These are phyloP conservation scores for Fusarium graminum DNA, from an alignment of 2,329 filamentous ascomycete genomes.

Conservation along the genomic window DNA sequence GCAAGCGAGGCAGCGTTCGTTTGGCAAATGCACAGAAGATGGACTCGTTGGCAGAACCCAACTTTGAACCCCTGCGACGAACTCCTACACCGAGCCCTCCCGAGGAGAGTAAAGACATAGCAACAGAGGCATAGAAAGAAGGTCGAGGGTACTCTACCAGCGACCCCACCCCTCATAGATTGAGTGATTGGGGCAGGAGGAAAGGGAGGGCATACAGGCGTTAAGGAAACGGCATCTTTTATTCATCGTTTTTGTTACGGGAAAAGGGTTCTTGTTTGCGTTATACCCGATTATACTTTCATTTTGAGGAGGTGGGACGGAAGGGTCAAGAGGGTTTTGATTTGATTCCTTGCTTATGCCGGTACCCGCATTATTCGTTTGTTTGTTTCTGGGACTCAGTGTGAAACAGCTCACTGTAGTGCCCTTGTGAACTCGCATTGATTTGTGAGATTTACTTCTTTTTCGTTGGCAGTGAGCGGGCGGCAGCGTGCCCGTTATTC, in stretches of 20 bases:
- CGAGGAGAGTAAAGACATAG: conserved; percentile 43
- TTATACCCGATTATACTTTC: conserved; percentile 52
- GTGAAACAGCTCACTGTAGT: conserved; percentile 30
- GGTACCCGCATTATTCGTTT: conserved; percentile 32
- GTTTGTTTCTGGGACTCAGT: conserved; percentile 36
- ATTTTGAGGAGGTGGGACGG: conserved; percentile 41
- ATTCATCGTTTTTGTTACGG: conserved; percentile 18
- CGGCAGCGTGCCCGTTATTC: conserved; percentile 29
- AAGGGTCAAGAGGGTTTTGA: conserved; percentile 21
- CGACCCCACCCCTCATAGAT: neutral
- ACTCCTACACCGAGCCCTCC: conserved; percentile 51
- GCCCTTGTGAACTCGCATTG: conserved; percentile 3
- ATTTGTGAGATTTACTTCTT: conserved; percentile 36
- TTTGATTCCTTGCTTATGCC: conserved; percentile 32
- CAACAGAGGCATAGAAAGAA: conserved; percentile 34
- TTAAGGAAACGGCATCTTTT: conserved; percentile 33
- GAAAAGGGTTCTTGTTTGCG: conserved; percentile 47
- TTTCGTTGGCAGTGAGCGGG: conserved; percentile 27
- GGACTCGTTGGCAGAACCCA: conserved; percentile 53
- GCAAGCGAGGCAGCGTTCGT: conserved; percentile 75
- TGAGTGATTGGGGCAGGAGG: conserved; percentile 23
- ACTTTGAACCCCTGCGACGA: conserved; percentile 57
- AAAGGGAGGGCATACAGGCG: conserved; percentile 33
- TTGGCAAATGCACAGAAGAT: conserved; percentile 63
- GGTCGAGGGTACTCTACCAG: neutral